Conservation (phyloP, 2,329 filamentous ascomycete species). For the Alternaria sp. region DNA sequence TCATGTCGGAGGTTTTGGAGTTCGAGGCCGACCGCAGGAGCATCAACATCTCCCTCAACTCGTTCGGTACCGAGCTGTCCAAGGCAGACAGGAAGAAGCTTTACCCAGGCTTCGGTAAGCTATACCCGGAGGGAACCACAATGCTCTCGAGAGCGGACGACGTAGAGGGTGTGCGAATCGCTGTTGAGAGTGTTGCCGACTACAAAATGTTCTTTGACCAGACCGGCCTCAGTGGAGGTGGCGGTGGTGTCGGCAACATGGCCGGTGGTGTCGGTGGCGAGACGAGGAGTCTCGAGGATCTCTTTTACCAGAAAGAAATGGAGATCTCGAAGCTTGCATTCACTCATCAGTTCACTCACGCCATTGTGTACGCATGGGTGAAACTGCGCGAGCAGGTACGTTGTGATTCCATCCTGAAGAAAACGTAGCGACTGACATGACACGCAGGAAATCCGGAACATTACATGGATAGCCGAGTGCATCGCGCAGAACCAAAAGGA, state of each 20-base stretch:
- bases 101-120: constrained; percentile 87
- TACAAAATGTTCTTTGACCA: constrained; percentile 98
- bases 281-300: constrained; percentile 89
- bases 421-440: constrained; percentile 17
- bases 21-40: constrained; percentile 96
- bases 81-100: constrained; percentile 96
- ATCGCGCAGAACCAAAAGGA: constrained; percentile 99
- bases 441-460: constrained; percentile 92
- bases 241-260: constrained; percentile 81
- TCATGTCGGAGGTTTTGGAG: constrained; percentile 95
- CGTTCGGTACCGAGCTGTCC: constrained; percentile 92
- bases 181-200: constrained; percentile 89
- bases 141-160: constrained; percentile 97
- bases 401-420: constrained; percentile 7
- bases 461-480: constrained; percentile 99
- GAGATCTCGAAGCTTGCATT: constrained; percentile 95
- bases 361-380: constrained; percentile 96
- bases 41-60: constrained; percentile 99
- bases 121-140: constrained; percentile 92
- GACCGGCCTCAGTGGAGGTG: constrained; percentile 77
- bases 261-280: constrained; percentile 78
- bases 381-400: constrained; percentile 95
- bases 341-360: constrained; percentile 92
- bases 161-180: constrained; percentile 88
- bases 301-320: constrained; percentile 99